A percentile compares a stretch with the other conserved stretches of the same genome.
Evolutionary conservation across 148 eudicot species (phyloP).

Genomic region (Gaultheria prostrata): DNA sequence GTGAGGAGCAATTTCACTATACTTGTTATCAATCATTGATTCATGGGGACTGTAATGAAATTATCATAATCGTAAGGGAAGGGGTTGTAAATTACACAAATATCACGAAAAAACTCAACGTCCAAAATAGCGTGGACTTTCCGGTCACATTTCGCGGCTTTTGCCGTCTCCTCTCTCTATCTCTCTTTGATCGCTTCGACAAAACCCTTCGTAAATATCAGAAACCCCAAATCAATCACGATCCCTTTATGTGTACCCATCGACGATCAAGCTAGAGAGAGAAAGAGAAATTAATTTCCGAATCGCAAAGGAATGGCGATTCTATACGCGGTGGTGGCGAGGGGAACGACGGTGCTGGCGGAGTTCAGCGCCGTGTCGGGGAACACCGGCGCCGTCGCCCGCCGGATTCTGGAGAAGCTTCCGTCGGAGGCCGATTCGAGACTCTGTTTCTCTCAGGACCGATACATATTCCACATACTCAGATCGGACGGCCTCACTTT

Average conservation of each 20-base stretch:
- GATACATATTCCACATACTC: conserved; percentile 83
- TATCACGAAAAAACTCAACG: background rate
- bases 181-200: background rate
- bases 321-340: conserved; percentile 78
- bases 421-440: conserved; percentile 61
- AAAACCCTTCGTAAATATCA: background rate
- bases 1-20: too few species aligned
- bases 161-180: background rate
- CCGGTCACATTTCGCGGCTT: conserved; percentile 6
- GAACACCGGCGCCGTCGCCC: conserved; percentile 75
- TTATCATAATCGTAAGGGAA: background rate
- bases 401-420: conserved; percentile 87
- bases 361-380: conserved; percentile 95
- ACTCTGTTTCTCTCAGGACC: conserved; percentile 91
- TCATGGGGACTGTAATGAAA: background rate
- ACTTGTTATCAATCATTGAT: background rate
- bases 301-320: conserved; percentile 57
- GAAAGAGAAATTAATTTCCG: background rate
- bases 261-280: background rate
- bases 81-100: background rate
- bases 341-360: conserved; percentile 86
- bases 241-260: background rate
- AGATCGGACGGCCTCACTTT: conserved; percentile 68
- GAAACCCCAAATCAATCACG: background rate
- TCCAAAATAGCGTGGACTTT: conserved; percentile 10